Evolutionary conservation across 495 filamentous ascomycete genomes (phyloP).

Genomic region (Aspergillus carlsbadensis): DNA sequence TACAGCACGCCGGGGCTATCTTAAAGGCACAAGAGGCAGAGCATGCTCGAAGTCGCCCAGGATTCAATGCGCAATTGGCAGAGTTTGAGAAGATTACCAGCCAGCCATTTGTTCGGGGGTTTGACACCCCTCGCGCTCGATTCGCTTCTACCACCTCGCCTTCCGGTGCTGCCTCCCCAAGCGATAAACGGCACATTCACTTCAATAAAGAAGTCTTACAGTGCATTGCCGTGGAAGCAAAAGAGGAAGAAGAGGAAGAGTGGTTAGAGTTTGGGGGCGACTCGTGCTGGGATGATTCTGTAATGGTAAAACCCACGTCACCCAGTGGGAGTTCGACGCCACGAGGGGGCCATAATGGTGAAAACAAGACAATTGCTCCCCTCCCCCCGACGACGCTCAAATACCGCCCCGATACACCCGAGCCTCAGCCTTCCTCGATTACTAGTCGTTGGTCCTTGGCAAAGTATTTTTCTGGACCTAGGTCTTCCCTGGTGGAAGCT

Average conservation of each 20-base stretch:
- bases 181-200: conserved; percentile 81
- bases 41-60: conserved; percentile 40
- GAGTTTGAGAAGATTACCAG: conserved; percentile 57
- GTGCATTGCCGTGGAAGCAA: conserved; percentile 89
- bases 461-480: conserved; percentile 39
- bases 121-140: conserved; percentile 28
- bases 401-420: conserved; percentile 77
- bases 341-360: conserved; percentile 53
- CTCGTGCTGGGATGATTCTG: conserved; percentile 70
- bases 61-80: conserved; percentile 58
- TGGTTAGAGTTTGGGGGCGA: conserved; percentile 53
- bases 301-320: conserved; percentile 76
- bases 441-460: conserved; percentile 33
- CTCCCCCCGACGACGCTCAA: conserved; percentile 91
- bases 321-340: conserved; percentile 48
- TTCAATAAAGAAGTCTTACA: conserved; percentile 96
- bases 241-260: conserved; percentile 64
- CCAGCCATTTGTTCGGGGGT: conserved; percentile 33
- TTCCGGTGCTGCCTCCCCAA: conserved; percentile 61
- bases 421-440: conserved; percentile 41
- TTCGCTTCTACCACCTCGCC: conserved; percentile 38
- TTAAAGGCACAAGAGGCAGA: conserved; percentile 84
- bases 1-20: conserved; percentile 91
- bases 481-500: conserved; percentile 74
- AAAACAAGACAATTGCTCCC: conserved; percentile 91